Percentiles rank a stretch among this genome's conserved stretches.
These are phyloP conservation scores for Fremontodendron californicum DNA, from an alignment of 345 rosid species.

Conservation along the genomic window DNA sequence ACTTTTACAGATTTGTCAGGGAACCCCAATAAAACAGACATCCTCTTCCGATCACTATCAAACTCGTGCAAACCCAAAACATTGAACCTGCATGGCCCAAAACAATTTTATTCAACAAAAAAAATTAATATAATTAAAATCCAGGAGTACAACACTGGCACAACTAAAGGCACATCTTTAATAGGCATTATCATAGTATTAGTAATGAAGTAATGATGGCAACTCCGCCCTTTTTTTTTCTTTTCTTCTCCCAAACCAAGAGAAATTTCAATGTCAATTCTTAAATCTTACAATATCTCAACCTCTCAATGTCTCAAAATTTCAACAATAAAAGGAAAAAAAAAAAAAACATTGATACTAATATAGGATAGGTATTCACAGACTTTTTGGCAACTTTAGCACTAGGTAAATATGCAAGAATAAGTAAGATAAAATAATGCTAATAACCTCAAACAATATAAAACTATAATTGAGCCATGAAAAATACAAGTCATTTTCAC, in stretches of 20 bases:
- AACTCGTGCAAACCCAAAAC: conserved; percentile 98
- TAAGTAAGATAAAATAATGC: not conserved
- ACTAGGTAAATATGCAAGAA: not conserved
- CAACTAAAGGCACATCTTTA: too few relatives aligned
- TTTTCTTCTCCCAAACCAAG: not conserved
- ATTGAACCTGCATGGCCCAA: conserved; percentile 73
- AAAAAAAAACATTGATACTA: not conserved
- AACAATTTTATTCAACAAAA: conserved; percentile 8
- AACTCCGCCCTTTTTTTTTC: not conserved
- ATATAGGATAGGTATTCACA: not conserved
- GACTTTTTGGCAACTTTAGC: not conserved
- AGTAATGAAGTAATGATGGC: not conserved
- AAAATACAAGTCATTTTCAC: not conserved
- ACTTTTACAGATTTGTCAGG: conserved; percentile 82
- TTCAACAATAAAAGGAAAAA: not conserved
- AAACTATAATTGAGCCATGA: not conserved
- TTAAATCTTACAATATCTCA: not conserved
- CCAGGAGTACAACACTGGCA: not conserved
- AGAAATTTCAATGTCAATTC: not conserved
- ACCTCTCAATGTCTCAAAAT: not conserved
- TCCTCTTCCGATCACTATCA: conserved; percentile 98
- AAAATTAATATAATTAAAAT: not conserved
- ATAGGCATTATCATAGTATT: not conserved
- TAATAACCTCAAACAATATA: not conserved
- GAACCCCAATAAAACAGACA: conserved; percentile 92